Evolutionary conservation across 805 yeast genomes (phyloP).

Genomic region (Candida adriatica): DNA sequence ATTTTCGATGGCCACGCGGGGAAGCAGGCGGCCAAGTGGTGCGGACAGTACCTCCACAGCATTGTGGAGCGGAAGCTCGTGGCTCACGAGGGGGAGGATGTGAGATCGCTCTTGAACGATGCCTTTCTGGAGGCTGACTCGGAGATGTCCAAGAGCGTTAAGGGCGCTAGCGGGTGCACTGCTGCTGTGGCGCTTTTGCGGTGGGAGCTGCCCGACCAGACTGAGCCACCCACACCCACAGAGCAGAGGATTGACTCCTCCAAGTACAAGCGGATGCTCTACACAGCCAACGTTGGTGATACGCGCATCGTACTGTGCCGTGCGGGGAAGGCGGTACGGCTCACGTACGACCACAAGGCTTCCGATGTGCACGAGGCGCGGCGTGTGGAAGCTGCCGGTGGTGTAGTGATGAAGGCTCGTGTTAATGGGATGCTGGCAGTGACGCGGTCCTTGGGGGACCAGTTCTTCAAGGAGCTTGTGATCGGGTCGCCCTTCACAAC

Average conservation of each 20-base stretch:
- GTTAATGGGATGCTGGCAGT: slow-evolving; percentile 96
- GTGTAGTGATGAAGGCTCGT: slow-evolving; percentile 80
- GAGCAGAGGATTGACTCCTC: slow-evolving; percentile 20
- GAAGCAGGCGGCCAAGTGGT: slow-evolving; percentile 86
- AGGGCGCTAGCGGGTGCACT: slow-evolving; percentile 84
- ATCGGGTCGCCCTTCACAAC: slow-evolving; percentile 92
- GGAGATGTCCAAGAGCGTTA: slow-evolving; percentile 49
- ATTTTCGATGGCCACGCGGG: slow-evolving; percentile 98
- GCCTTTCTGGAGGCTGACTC: slow-evolving; percentile 74
- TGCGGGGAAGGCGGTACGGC: slow-evolving; percentile 64
- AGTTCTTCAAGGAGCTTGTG: slow-evolving; percentile 84
- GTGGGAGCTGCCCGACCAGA: slow-evolving; percentile 55
- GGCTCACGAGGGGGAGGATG: slow-evolving; percentile 40
- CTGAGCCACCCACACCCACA: slow-evolving; percentile 1
- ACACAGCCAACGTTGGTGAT: slow-evolving; percentile 95
- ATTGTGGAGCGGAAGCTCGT: slow-evolving; percentile 54
- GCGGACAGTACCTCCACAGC: slow-evolving; percentile 79
- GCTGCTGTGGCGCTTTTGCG: slow-evolving; percentile 90
- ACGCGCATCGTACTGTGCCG: slow-evolving; percentile 76
- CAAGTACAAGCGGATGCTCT: slow-evolving; percentile 64
- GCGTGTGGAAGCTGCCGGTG: slow-evolving; percentile 75
- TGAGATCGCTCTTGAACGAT: slow-evolving; percentile 58
- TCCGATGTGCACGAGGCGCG: slow-evolving; percentile 70
- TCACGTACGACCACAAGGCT: slow-evolving; percentile 93
- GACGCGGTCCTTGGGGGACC: slow-evolving; percentile 87